phyloP scores from a whole-genome alignment of 2,329 filamentous ascomycete species.

The Zymoseptoria tritici region DNA sequence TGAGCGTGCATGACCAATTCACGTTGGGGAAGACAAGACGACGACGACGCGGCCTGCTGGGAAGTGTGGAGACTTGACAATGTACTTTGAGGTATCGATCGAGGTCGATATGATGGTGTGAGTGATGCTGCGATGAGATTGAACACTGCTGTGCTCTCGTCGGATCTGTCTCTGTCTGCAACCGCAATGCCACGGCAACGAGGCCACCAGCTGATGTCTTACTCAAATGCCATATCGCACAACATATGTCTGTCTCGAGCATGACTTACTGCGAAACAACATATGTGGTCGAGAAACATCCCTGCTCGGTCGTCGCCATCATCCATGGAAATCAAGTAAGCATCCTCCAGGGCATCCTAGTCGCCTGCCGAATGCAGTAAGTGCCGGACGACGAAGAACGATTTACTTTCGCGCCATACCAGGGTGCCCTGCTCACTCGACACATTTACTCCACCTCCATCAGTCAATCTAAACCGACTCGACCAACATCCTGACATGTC shows the following conservation, averaged over 20 bases:
- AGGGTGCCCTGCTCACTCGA: background rate
- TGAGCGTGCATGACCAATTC: background rate
- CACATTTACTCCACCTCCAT: background rate
- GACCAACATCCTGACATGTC: constrained; percentile 5
- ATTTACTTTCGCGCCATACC: background rate
- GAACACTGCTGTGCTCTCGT: background rate
- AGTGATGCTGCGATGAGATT: background rate
- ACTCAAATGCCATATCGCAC: background rate
- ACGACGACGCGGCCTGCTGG: background rate
- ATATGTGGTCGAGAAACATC: background rate
- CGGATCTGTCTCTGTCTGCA: background rate
- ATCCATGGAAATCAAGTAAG: background rate
- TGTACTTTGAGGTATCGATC: background rate
- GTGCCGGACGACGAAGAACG: background rate
- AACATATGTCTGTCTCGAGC: background rate
- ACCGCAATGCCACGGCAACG: background rate
- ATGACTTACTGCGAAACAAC: background rate
- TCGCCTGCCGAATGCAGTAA: background rate
- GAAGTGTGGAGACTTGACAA: background rate
- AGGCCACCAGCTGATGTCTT: background rate
- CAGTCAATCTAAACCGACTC: background rate
- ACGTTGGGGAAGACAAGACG: background rate
- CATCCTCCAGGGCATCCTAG: background rate
- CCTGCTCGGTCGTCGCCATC: background rate
- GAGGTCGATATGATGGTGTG: background rate